These are phyloP conservation scores for Phylloporus sp. DNA, from an alignment of 768 basidiomycete species.

Conservation along the genomic window DNA sequence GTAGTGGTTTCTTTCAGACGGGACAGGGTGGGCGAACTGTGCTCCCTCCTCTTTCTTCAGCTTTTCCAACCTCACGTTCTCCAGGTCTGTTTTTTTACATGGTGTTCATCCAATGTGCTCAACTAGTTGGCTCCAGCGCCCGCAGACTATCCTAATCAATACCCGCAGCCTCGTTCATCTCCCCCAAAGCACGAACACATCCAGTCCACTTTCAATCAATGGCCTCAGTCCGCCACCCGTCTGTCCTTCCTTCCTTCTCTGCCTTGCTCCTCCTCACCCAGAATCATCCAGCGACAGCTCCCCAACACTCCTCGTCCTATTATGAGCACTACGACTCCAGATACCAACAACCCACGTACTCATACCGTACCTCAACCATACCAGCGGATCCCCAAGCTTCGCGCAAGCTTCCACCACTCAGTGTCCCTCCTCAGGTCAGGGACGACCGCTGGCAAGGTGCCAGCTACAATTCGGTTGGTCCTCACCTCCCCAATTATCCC, in stretches of 20 bases:
- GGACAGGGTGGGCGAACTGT: constrained; percentile 88
- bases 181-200: constrained; percentile 58
- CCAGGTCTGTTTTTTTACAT: constrained; percentile 75
- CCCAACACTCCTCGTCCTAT: constrained; percentile 45
- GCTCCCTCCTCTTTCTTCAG: constrained; percentile 81
- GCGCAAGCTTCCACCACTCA: constrained; percentile 57
- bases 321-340: constrained; percentile 57
- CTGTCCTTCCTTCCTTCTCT: constrained; percentile 24
- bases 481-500: constrained; percentile 34
- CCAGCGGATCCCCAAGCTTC: constrained; percentile 47
- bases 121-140: constrained; percentile 61
- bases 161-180: constrained; percentile 62
- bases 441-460: constrained; percentile 48
- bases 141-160: constrained; percentile 53
- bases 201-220: constrained; percentile 46
- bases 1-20: constrained; percentile 65
- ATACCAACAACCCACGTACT: constrained; percentile 39
- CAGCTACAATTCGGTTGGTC: constrained; percentile 34
- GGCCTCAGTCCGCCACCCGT: constrained; percentile 33
- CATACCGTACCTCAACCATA: constrained; percentile 46
- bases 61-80: constrained; percentile 86
- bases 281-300: constrained; percentile 32
- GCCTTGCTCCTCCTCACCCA: not conserved
- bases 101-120: constrained; percentile 53
- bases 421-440: constrained; percentile 40